Evolutionary conservation across 805 yeast species (phyloP).

Genomic region (Barnettozyma pratensis): DNA sequence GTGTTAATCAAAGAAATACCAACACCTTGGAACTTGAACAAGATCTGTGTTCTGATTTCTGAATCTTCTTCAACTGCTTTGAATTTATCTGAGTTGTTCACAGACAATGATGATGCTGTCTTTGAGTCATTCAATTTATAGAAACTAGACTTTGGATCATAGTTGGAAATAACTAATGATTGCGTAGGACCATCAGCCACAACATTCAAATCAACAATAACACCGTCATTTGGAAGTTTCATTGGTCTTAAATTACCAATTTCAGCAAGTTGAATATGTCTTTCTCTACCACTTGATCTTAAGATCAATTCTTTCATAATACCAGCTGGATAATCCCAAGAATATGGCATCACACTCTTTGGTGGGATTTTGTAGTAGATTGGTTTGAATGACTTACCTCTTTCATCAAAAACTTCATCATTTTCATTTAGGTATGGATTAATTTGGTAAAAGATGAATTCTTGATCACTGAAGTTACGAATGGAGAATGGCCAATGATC

Average conservation of each 20-base stretch:
- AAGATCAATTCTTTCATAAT: constrained; percentile 72
- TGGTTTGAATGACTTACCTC: constrained; percentile 63
- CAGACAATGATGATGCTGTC: constrained; percentile 29
- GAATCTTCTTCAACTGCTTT: constrained; percentile 40
- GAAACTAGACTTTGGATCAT: constrained; percentile 71
- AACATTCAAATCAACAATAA: constrained; percentile 80
- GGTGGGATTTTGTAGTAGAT: constrained; percentile 79
- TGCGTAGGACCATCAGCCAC: constrained; percentile 96
- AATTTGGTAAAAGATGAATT: constrained; percentile 79
- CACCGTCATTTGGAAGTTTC: constrained; percentile 52
- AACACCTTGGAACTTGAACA: constrained; percentile 72
- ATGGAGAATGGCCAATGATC: constrained; percentile 90
- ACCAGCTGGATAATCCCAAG: constrained; percentile 97
- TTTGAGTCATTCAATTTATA: constrained; percentile 43
- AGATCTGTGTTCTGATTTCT: constrained; percentile 34
- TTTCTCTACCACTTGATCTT: constrained; percentile 64
- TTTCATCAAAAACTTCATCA: constrained; percentile 49
- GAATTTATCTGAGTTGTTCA: constrained; percentile 40
- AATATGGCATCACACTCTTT: constrained; percentile 93
- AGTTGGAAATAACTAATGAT: constrained; percentile 76
- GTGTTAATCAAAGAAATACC: constrained; percentile 82
- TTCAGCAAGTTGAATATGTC: constrained; percentile 83
- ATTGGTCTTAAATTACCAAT: constrained; percentile 90
- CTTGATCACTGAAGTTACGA: constrained; percentile 83
- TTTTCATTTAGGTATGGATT: constrained; percentile 67